A percentile compares a stretch with the other conserved stretches of the same genome.
phyloP scores from a whole-genome alignment of 306 rosid species.

The Potentilla sterilis region DNA sequence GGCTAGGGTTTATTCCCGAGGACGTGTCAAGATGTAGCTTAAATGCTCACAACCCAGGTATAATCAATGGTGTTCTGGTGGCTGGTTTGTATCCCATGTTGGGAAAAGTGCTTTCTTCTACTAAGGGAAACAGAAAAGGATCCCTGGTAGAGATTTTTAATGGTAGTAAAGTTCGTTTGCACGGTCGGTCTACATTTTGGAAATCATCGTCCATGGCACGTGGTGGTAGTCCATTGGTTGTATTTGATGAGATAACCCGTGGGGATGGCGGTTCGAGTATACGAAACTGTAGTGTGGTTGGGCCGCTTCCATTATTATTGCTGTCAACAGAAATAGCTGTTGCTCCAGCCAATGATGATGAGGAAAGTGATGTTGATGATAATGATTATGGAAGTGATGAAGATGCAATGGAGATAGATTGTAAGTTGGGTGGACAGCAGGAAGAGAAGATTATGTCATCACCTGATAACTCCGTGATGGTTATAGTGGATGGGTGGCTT shows the following conservation, averaged over 20 bases:
- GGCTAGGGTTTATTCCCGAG: slow-evolving; percentile 57
- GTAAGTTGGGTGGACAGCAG: slow-evolving; percentile 31
- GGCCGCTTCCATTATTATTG: slow-evolving; percentile 72
- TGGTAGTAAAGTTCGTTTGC: slow-evolving; percentile 66
- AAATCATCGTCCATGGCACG: slow-evolving; percentile 27
- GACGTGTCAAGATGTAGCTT: slow-evolving; percentile 52
- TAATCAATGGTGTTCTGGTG: slow-evolving; percentile 71
- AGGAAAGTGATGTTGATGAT: slow-evolving; percentile 2
- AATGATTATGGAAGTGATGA: slow-evolving; percentile 39
- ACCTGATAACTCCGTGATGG: slow-evolving; percentile 63
- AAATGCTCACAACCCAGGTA: slow-evolving; percentile 67
- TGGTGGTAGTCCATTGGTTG: slow-evolving; percentile 39
- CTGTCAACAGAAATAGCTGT: slow-evolving; percentile 86
- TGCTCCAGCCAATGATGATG: slow-evolving; percentile 43
- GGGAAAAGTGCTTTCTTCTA: slow-evolving; percentile 53
- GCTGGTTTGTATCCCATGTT: slow-evolving; percentile 93
- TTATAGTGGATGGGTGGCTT: slow-evolving; percentile 85
- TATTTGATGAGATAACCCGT: slow-evolving; percentile 75
- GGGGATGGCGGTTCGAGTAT: slow-evolving; percentile 61
- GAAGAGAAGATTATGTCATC: slow-evolving; percentile 68
- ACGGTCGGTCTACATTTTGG: slow-evolving; percentile 46
- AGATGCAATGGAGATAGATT: slow-evolving; percentile 56
- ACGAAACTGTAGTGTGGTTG: slow-evolving; percentile 63
- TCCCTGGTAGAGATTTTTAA: slow-evolving; percentile 47
- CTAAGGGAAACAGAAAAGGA: slow-evolving; percentile 25